A percentile compares a stretch with the other conserved stretches of the same genome.
Conservation (phyloP, 2,329 filamentous ascomycete species). For the Exophiala alcalophila region DNA sequence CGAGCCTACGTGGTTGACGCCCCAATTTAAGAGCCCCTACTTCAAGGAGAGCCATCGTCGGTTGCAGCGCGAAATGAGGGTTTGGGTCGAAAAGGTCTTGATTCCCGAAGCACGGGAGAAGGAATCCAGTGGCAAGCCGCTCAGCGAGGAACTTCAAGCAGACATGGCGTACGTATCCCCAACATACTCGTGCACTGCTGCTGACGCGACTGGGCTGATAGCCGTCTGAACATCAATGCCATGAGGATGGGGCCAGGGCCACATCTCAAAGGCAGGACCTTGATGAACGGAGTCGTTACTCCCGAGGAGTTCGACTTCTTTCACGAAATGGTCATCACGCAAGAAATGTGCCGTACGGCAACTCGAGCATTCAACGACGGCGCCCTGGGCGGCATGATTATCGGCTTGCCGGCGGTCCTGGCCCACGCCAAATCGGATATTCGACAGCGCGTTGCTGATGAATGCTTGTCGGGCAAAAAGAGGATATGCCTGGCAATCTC, state of each 20-base stretch:
- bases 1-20: slow-evolving; percentile 76
- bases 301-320: slow-evolving; percentile 68
- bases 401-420: slow-evolving; percentile 61
- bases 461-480: slow-evolving; percentile 63
- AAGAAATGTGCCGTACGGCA: slow-evolving; percentile 68
- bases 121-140: slow-evolving; percentile 20
- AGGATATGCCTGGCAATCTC: slow-evolving; percentile 73
- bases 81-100: slow-evolving; percentile 22
- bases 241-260: slow-evolving; percentile 27
- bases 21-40: slow-evolving; percentile 61
- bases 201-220: slow-evolving; percentile 1
- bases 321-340: slow-evolving; percentile 65
- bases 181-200: not conserved
- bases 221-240: slow-evolving; percentile 23
- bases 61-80: slow-evolving; percentile 25
- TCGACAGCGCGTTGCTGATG: slow-evolving; percentile 64
- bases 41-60: slow-evolving; percentile 27
- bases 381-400: slow-evolving; percentile 56
- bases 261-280: slow-evolving; percentile 19
- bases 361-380: slow-evolving; percentile 15
- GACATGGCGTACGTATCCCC: slow-evolving; percentile 15
- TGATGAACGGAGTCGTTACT: slow-evolving; percentile 21
- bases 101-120: slow-evolving; percentile 27
- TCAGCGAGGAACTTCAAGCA: slow-evolving; percentile 18
- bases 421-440: slow-evolving; percentile 62